Evolutionary conservation across 2,329 filamentous ascomycete species (phyloP).

Genomic region (Harringtonia aguacate): DNA sequence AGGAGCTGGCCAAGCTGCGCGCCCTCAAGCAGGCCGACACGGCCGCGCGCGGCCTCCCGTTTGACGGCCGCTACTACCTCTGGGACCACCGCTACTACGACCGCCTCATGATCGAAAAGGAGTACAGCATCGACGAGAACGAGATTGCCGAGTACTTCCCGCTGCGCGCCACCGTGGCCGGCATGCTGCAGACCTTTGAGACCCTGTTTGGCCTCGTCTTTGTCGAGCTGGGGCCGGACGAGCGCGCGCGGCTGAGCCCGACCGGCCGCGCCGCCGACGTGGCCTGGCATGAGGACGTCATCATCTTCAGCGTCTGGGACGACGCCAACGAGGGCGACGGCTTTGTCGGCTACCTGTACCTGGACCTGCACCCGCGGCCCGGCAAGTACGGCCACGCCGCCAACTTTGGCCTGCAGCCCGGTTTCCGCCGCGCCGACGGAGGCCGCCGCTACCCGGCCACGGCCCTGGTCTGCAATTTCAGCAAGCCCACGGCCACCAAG

Average conservation of each 20-base stretch:
- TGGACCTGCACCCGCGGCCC: conserved; percentile 68
- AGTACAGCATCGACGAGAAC: conserved; percentile 70
- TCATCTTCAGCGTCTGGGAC: conserved; percentile 74
- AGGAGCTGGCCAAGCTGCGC: conserved; percentile 61
- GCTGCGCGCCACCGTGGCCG: conserved; percentile 58
- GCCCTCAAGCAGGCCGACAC: conserved; percentile 64
- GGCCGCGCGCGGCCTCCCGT: conserved; percentile 43
- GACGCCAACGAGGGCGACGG: conserved; percentile 51
- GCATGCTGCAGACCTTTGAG: conserved; percentile 78
- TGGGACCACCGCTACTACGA: conserved; percentile 80
- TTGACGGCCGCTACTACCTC: conserved; percentile 64
- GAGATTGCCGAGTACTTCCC: conserved; percentile 80
- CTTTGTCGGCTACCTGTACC: conserved; percentile 75
- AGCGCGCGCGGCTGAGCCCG: conserved; percentile 53
- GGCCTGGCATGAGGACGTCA: conserved; percentile 75
- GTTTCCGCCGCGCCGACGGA: conserved; percentile 55
- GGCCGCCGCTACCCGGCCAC: conserved; percentile 67
- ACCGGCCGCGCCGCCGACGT: conserved; percentile 62
- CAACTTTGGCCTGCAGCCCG: conserved; percentile 73
- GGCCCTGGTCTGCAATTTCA: conserved; percentile 77
- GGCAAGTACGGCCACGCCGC: conserved; percentile 81
- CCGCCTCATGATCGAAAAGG: conserved; percentile 67
- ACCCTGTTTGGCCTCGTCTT: conserved; percentile 72
- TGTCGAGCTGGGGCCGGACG: conserved; percentile 57
- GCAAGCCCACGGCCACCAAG: conserved; percentile 66